Conservation (phyloP, 2,329 filamentous ascomycete genomes). For the Hymenoscyphus scutula region DNA sequence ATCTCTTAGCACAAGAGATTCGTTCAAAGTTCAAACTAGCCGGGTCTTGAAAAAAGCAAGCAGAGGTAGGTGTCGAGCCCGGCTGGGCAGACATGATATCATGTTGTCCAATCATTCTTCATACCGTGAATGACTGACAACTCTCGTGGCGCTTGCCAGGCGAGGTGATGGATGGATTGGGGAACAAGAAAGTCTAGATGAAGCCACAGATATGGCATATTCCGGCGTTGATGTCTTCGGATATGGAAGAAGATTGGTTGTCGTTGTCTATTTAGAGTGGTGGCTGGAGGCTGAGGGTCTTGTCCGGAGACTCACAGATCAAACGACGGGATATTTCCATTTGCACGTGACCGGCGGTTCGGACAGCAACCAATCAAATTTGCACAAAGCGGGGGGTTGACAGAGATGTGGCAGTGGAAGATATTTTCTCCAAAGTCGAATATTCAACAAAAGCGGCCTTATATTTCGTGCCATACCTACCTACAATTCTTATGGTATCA, state of each 20-base stretch:
- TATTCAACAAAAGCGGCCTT: too few relatives aligned
- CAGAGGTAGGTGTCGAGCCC: not conserved
- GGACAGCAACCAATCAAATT: too few relatives aligned
- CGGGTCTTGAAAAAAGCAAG: not conserved
- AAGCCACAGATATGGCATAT: too few relatives aligned
- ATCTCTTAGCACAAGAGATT: not conserved
- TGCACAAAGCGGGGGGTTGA: too few relatives aligned
- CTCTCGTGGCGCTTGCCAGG: not conserved
- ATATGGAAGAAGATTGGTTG: conserved; percentile 7
- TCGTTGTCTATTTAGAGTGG: conserved; percentile 6
- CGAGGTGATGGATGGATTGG: not conserved
- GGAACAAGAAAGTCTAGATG: not conserved
- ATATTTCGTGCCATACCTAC: too few relatives aligned
- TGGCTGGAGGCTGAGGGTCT: conserved; percentile 1
- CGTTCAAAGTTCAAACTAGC: not conserved
- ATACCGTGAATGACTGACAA: not conserved
- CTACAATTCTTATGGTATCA: too few relatives aligned
- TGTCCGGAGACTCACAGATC: not conserved
- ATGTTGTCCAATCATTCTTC: not conserved
- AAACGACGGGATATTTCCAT: conserved; percentile 1
- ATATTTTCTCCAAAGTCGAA: too few relatives aligned
- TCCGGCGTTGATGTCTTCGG: not conserved
- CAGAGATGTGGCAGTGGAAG: too few relatives aligned
- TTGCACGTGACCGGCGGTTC: too few relatives aligned
- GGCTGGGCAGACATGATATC: not conserved